Evolutionary conservation across 1,284 basidiomycete genomes (phyloP), one percentile per base, ranked within the genome.

Genomic region (Trichosporon sp.): DNA sequence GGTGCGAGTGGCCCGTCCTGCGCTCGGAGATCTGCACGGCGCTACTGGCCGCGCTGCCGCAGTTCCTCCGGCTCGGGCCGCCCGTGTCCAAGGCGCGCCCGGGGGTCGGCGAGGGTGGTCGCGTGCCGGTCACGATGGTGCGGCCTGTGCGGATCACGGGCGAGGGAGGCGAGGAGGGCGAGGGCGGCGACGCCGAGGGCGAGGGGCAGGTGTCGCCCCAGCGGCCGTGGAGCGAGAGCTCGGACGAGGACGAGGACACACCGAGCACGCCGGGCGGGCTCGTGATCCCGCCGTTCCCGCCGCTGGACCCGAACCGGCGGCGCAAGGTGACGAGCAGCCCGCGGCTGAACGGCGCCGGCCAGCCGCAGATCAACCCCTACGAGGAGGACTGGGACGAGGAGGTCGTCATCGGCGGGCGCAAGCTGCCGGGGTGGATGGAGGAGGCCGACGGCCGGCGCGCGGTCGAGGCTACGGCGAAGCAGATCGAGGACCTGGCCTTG

Each of bases 241-340:
- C 62, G 44, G 58, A 58, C 21, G 67, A 44, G 2, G 63, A 32
- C 31, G 66, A 72, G 53, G 63, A 70, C 34, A 31, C 85, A 47
- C 81, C 83, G 0, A 80, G 79, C 0, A 84, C 84, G 8, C 72
- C 68, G 0, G 91, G 91, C 2, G 91, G 92, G 31, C 83, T 93
- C 18, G 90, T 89, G 73, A 83, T 95, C 12, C 88, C 92, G 4
- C 92, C 93, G 0, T 95, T 95, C 77, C 89, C 89, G 12, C 87
- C 89, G 25, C 87, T 81, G n/a, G 74, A 82, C 42, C 75, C 73
- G 80, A 84, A 64, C 81, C 84, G 73, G 85, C 85, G 70, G 83
- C 86, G 68, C 85, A 65, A 34, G 15, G 34, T 38, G 21, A 7
- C 34, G 23, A 42, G 29, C 47, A 29, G 47, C 58, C 34, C 56